These are phyloP conservation scores for Botrytis squamosa DNA, from an alignment of 2,329 filamentous ascomycete genomes.

Conservation along the genomic window DNA sequence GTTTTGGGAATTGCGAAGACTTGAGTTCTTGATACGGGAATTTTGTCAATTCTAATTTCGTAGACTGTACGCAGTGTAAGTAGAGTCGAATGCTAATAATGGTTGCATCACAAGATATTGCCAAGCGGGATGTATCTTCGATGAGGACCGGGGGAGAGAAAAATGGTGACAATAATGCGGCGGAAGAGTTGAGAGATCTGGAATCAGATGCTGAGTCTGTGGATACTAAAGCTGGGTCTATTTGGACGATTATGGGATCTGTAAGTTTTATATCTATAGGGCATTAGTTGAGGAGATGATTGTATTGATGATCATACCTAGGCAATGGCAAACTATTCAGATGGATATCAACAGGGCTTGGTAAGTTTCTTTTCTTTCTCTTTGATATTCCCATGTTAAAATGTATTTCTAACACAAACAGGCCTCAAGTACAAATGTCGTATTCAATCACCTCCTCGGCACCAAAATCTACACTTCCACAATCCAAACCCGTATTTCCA, in stretches of 20 bases:
- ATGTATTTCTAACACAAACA: background rate
- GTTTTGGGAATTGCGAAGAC: background rate
- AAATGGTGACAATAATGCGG: background rate
- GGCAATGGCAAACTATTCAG: slow-evolving; percentile 20
- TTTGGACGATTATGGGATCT: slow-evolving; percentile 20
- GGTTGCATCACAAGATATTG: background rate
- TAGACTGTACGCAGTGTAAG: background rate
- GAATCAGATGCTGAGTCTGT: slow-evolving; percentile 17
- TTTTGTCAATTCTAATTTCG: background rate
- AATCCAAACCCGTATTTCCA: slow-evolving; percentile 39
- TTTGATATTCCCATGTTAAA: background rate
- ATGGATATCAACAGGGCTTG: slow-evolving; percentile 19
- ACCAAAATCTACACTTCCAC: slow-evolving; percentile 36
- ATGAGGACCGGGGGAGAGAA: background rate
- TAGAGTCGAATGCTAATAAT: background rate
- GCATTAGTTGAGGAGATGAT: background rate
- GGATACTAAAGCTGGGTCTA: background rate
- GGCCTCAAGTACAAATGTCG: slow-evolving; percentile 39
- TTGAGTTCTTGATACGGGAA: background rate
- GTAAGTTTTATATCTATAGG: background rate
- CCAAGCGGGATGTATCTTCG: background rate
- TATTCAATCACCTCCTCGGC: slow-evolving; percentile 38
- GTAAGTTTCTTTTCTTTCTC: background rate
- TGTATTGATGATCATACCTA: background rate
- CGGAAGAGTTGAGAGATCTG: background rate